Evolutionary conservation across 371 early-diverging fungal species (phyloP).

Genomic region (Circinella minor): DNA sequence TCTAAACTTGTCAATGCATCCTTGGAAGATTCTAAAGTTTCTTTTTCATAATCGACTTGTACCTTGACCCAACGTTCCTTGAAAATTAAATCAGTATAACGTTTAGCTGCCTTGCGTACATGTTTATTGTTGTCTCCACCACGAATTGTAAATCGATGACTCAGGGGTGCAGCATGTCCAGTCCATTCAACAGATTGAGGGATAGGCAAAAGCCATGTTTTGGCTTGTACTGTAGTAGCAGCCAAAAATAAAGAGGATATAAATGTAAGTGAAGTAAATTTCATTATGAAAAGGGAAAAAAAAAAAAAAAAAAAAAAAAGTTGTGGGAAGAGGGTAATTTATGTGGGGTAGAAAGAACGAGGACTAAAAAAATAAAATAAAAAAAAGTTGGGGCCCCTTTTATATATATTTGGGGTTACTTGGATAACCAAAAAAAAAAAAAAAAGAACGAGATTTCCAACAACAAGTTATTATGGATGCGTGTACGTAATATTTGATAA

Average conservation of each 20-base stretch:
- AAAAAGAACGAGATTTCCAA: neutral
- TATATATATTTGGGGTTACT: neutral
- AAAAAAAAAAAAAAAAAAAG: constrained; percentile 14
- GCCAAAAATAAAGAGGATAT: constrained; percentile 24
- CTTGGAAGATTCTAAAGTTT: constrained; percentile 3
- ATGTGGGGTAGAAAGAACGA: neutral
- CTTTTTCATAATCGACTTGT: constrained; percentile 25
- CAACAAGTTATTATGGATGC: neutral
- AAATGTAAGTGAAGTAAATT: constrained; percentile 32
- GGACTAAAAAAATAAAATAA: neutral
- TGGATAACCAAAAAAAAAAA: neutral
- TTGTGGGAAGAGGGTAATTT: neutral
- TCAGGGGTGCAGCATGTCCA: constrained; percentile 28
- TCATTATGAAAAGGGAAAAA: constrained; percentile 19
- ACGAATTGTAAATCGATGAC: constrained; percentile 28
- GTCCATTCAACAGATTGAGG: constrained; percentile 49
- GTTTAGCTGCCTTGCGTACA: constrained; percentile 42
- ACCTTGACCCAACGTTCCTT: constrained; percentile 49
- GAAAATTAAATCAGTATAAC: constrained; percentile 37
- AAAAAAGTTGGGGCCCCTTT: neutral
- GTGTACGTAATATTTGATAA: constrained; percentile 4
- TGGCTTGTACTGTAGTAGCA: constrained; percentile 32
- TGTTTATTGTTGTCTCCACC: constrained; percentile 22
- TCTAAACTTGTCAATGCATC: constrained; percentile 24
- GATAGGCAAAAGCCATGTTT: constrained; percentile 45